Conservation (phyloP, 2,329 filamentous ascomycete genomes). For the Colletotrichum kahawae region DNA sequence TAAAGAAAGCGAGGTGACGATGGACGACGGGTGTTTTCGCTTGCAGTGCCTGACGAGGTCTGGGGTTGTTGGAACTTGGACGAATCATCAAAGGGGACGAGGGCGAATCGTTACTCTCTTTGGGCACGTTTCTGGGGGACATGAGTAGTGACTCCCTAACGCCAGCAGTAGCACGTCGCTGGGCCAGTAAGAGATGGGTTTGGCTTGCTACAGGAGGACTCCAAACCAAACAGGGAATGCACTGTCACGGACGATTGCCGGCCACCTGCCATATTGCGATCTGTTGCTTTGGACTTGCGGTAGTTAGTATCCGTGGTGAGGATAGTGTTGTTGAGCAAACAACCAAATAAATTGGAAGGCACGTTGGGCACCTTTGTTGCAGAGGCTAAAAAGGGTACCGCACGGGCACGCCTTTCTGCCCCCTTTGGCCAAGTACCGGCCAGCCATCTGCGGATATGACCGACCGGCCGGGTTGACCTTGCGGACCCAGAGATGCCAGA, state of each 20-base stretch:
- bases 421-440: not conserved
- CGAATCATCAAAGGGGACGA: not conserved
- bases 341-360: not conserved
- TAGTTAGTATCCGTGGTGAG: not conserved
- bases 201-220: not conserved
- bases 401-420: not conserved
- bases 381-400: not conserved
- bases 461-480: conserved; percentile 10
- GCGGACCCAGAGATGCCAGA: not conserved
- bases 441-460: conserved; percentile 4
- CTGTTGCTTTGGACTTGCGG: not conserved
- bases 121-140: not conserved
- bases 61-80: not conserved
- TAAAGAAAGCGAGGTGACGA: conserved; percentile 9
- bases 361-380: not conserved
- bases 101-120: not conserved
- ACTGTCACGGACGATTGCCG: not conserved
- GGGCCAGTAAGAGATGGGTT: not conserved
- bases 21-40: not conserved
- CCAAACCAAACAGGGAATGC: not conserved
- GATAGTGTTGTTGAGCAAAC: not conserved
- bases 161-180: not conserved
- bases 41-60: not conserved
- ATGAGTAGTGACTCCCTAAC: not conserved
- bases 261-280: conserved; percentile 5